Base-by-base conservation (phyloP, 495 filamentous ascomycete genomes). In the Friedmanniomyces simplex region DNA sequence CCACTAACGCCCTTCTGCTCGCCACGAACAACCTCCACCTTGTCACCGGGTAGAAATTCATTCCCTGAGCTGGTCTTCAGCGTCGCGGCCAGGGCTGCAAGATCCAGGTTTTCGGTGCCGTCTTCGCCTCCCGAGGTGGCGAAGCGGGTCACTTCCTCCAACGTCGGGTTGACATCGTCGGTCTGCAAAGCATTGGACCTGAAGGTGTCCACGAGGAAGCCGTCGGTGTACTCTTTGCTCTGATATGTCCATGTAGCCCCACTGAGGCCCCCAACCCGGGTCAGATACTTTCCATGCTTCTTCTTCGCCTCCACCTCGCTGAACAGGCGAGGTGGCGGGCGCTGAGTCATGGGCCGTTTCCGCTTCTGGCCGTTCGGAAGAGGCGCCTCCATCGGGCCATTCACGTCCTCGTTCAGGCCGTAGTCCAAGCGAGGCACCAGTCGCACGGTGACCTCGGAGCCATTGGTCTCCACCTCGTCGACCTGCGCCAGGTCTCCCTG, bases 61-160 rank as follows among this genome's bases (percentile, higher is more conserved):
- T 88, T 84, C 12, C 83, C 80, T 22, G 82, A 83, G 34, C 79
- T 82, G 47, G 86, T 86, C 65, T 91, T 95, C 54, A 95, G 72
- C 50, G 87, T 95, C 53, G 87, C 84, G 32, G 89, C 88, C 30
- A 99, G 75, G 6, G 91, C 89, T 61, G 85, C 84, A 43, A 99
- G 79, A 73, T 99, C 94, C 28, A 99, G 76, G 58, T 93, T 94
- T 57, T 96, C 88, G 13, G 87, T 88, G 8, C 94, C 94, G 66
- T 97, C 91, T 52, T 95, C 91, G 30, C 80, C 82, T 13, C 86
- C 85, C 26, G 56, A 57, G 20, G 83, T 80, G n/a, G 90, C 84
- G 70, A 97, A 97, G 70, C 82, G 87, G 12, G 90, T 91, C 14
- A 97, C 93, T 68, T 99, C 94, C 69, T 96, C 93, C 30, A 99